A percentile compares a stretch with the other conserved stretches of the same genome.
These are phyloP conservation scores for Coemansia sp. DNA, from an alignment of 192 early-diverging fungal genomes.

Conservation along the genomic window DNA sequence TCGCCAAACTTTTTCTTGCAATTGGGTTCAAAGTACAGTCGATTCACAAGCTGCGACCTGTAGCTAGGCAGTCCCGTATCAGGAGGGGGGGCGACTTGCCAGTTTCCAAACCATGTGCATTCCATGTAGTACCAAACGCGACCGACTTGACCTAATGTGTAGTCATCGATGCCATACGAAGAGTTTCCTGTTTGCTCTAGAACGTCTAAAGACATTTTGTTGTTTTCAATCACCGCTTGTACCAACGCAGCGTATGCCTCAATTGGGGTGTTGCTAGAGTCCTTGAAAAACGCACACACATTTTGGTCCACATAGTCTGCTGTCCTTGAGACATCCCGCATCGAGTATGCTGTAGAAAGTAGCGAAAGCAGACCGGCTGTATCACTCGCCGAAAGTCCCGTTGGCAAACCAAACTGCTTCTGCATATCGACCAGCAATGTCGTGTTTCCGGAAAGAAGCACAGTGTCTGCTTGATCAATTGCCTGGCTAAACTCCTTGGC, in stretches of 20 bases:
- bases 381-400: slow-evolving; percentile 25
- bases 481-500: slow-evolving; percentile 29
- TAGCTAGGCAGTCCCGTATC: slow-evolving; percentile 31
- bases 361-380: slow-evolving; percentile 26
- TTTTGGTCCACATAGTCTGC: slow-evolving; percentile 10
- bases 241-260: slow-evolving; percentile 23
- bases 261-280: slow-evolving; percentile 10
- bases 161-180: slow-evolving; percentile 27
- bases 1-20: slow-evolving; percentile 42
- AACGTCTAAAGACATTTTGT: slow-evolving; percentile 10
- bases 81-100: slow-evolving; percentile 46
- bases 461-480: slow-evolving; percentile 37
- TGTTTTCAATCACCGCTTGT: slow-evolving; percentile 3
- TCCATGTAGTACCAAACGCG: slow-evolving; percentile 59
- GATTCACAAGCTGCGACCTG: slow-evolving; percentile 30
- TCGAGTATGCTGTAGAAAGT: slow-evolving; percentile 18
- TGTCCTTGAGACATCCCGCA: slow-evolving; percentile 11
- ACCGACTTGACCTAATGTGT: slow-evolving; percentile 33
- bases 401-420: slow-evolving; percentile 21
- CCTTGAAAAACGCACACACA: slow-evolving; percentile 29
- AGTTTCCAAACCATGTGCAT: slow-evolving; percentile 66
- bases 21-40: slow-evolving; percentile 35
- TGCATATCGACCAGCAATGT: slow-evolving; percentile 18
- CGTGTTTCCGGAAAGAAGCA: slow-evolving; percentile 25
- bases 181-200: slow-evolving; percentile 28